phyloP scores from a whole-genome alignment of 257 asterid species.

The Oldenlandia corymbosa region DNA sequence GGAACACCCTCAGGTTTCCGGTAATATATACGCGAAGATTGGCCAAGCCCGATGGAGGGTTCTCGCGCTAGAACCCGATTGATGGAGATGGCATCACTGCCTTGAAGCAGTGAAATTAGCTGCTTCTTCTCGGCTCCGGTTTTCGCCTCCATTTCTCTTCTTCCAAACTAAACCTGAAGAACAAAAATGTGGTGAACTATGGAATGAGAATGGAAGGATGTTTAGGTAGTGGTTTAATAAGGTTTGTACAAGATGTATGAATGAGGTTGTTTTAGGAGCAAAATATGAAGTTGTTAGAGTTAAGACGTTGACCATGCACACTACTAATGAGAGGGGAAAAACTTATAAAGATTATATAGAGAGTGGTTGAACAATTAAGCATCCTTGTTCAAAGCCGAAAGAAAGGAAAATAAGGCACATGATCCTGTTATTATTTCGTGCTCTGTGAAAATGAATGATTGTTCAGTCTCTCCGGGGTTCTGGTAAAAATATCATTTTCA shows the following conservation, averaged over 20 bases:
- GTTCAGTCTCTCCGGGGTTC: background rate
- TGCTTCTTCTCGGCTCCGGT: slow-evolving; percentile 2
- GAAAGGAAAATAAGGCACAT: slow-evolving; percentile 45
- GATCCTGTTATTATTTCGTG: slow-evolving; percentile 25
- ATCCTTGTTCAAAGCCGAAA: slow-evolving; percentile 40
- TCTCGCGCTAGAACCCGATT: slow-evolving; percentile 45
- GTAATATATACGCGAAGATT: slow-evolving; percentile 49
- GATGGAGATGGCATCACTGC: slow-evolving; percentile 36
- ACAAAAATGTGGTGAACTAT: background rate
- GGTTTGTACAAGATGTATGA: background rate
- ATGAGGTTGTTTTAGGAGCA: slow-evolving; percentile 6
- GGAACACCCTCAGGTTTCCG: slow-evolving; percentile 63
- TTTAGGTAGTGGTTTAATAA: background rate
- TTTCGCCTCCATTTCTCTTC: slow-evolving; percentile 20
- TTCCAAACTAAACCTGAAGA: background rate
- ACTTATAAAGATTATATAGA: slow-evolving; percentile 9
- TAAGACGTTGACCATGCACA: background rate
- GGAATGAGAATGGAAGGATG: background rate
- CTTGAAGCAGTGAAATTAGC: slow-evolving; percentile 35
- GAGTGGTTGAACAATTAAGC: slow-evolving; percentile 2
- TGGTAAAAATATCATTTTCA: background rate
- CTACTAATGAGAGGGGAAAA: background rate
- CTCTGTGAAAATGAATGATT: slow-evolving; percentile 18
- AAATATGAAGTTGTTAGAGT: slow-evolving; percentile 3
- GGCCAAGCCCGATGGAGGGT: slow-evolving; percentile 37